Conservation (phyloP, 768 basidiomycete species). For the Boletus sp. region DNA sequence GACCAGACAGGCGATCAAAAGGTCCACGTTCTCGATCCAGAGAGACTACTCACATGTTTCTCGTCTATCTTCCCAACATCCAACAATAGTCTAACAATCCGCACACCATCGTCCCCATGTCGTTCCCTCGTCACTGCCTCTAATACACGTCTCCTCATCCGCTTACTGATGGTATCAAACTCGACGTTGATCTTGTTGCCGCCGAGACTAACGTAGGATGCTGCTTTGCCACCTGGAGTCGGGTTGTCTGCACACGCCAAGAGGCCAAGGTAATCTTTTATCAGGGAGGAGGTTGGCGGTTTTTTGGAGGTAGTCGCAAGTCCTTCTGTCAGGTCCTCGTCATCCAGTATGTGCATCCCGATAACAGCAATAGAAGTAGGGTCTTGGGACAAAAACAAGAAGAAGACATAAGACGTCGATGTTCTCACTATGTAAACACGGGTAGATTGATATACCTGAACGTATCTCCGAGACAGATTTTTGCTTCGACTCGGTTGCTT, state of each 20-base stretch:
- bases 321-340: slow-evolving; percentile 59
- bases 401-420: background rate
- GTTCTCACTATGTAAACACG: background rate
- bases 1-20: background rate
- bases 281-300: slow-evolving; percentile 50
- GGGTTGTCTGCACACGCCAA: slow-evolving; percentile 83
- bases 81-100: slow-evolving; percentile 75
- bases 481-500: slow-evolving; percentile 66
- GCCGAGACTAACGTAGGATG: slow-evolving; percentile 68
- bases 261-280: slow-evolving; percentile 82
- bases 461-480: slow-evolving; percentile 56
- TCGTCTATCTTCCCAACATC: slow-evolving; percentile 92
- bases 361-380: slow-evolving; percentile 67
- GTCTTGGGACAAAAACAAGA: slow-evolving; percentile 38
- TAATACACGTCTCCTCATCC: slow-evolving; percentile 67
- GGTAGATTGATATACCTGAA: slow-evolving; percentile 47
- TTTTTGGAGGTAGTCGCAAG: slow-evolving; percentile 58
- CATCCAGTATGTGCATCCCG: slow-evolving; percentile 60
- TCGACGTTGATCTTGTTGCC: slow-evolving; percentile 78
- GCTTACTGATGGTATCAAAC: slow-evolving; percentile 67
- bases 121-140: slow-evolving; percentile 80
- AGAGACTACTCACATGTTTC: slow-evolving; percentile 66
- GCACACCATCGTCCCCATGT: slow-evolving; percentile 79
- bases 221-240: slow-evolving; percentile 62
- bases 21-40: background rate